phyloP scores from a whole-genome alignment of 192 early-diverging fungal genomes.

The Umbelopsis ramanniana region DNA sequence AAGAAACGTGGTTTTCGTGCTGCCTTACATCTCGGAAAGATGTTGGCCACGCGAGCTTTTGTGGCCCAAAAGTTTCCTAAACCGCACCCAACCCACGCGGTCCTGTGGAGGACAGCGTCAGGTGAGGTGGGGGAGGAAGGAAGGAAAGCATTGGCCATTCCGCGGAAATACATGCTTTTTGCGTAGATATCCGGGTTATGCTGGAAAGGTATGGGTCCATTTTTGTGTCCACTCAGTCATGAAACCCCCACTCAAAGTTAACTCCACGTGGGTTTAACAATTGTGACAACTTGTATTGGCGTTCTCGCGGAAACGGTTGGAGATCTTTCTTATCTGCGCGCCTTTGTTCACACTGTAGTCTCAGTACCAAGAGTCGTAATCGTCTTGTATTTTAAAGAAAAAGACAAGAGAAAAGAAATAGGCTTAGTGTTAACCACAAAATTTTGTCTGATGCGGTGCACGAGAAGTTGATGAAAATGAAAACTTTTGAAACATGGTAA shows the following conservation, averaged over 20 bases:
- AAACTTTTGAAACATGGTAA: too few species aligned
- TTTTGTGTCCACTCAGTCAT: background rate
- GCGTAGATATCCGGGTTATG: background rate
- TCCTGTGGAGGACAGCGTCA: background rate
- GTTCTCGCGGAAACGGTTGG: background rate
- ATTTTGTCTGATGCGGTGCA: too few species aligned
- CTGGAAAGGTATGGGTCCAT: background rate
- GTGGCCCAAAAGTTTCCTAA: constrained; percentile 3
- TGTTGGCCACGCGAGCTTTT: background rate
- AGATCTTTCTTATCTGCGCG: background rate
- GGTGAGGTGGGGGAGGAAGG: background rate
- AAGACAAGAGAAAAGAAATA: background rate
- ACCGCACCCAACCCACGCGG: background rate
- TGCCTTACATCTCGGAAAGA: background rate
- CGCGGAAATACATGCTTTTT: background rate
- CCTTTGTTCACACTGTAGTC: background rate
- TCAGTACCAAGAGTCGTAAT: background rate
- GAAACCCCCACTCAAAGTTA: background rate
- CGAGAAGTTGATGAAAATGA: too few species aligned
- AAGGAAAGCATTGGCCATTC: constrained; percentile 9
- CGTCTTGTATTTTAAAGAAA: background rate
- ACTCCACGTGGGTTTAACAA: constrained; percentile 10
- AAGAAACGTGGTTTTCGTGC: constrained; percentile 10
- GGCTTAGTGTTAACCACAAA: background rate
- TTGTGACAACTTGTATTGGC: background rate